Base-by-base conservation (phyloP, 2,329 filamentous ascomycete species). In the Xylariaceae sp. region DNA sequence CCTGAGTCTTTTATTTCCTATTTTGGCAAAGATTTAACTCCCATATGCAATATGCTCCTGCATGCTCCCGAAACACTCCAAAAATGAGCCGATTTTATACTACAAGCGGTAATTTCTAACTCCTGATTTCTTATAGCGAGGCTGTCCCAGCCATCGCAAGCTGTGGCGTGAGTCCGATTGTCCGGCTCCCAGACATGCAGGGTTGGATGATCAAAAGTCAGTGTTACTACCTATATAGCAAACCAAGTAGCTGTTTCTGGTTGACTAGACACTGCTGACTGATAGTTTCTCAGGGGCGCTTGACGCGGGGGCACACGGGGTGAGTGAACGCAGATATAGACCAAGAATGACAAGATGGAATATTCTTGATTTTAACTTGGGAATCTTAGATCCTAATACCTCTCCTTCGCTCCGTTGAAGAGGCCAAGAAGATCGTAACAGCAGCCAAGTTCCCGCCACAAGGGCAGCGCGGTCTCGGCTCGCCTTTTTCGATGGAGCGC, bases 131-230 rank as follows among this genome's bases (percentile, higher is more conserved):
- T n/a, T n/a, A n/a, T n/a, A n/a, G n/a, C 62, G 82, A 85, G 60
- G 80, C 80, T 0, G 82, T 85, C 2, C 79, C 81, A 17, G 82
- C 80, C 2, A 82, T 84, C 34, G 82, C 82, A 2, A 79, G 80
- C 21, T 78, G 80, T 56, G 82, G 81, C 3, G 78, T 81, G 1
- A 83, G 81, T 6, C 82, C 82, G 1, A 74, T 84, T 51, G 82
- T 85, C 7, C 77, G 86, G 60, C 76, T 88, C 34, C 82, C 84
- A 0, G 84, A 85, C 52, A 77, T 80, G 63, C 79, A 83, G 69
- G 72, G 76, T 1, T 84, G 77, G 76, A 82, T 84, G 80, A 76
- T 84, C 29, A 84, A 84, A 72, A 76, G 82, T 82, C 67, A 72
- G 79, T 69, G n/a, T 16, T 31, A 14, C 7, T 39, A 17, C 19